phyloP scores from a whole-genome alignment of 331 rosid species.

The Malus hybrid region DNA sequence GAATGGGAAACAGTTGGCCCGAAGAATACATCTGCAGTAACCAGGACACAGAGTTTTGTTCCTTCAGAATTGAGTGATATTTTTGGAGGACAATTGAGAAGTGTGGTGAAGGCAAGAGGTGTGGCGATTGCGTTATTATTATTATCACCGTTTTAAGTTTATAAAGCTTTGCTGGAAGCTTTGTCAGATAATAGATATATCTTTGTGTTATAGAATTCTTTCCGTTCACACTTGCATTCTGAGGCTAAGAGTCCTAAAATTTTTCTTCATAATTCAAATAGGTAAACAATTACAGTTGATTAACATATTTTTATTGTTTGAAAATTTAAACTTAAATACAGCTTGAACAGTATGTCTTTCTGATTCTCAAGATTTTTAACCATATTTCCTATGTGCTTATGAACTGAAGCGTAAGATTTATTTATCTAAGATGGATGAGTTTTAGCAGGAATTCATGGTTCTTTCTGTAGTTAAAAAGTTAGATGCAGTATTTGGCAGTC shows the following conservation, averaged over 20 bases:
- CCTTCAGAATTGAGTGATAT: constrained; percentile 77
- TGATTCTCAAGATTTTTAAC: neutral
- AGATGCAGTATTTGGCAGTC: neutral
- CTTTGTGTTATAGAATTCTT: neutral
- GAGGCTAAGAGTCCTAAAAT: neutral
- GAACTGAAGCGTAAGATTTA: neutral
- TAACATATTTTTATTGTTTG: neutral
- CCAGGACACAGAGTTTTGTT: constrained; percentile 80
- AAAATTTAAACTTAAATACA: neutral
- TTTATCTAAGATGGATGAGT: neutral
- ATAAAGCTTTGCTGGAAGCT: neutral
- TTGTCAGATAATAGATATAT: neutral
- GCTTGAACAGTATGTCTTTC: neutral
- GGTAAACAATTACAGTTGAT: neutral
- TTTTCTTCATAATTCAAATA: neutral
- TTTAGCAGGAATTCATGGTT: neutral
- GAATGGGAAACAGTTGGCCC: constrained; percentile 98
- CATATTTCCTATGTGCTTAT: neutral
- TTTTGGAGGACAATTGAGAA: constrained; percentile 80
- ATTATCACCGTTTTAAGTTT: neutral
- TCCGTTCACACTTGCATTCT: neutral
- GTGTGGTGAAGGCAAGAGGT: constrained; percentile 87
- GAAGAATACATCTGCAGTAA: constrained; percentile 92
- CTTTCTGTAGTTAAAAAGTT: neutral
- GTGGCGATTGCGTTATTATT: neutral